Percentiles rank a stretch among this genome's conserved stretches.
Evolutionary conservation across 2,329 filamentous ascomycete species (phyloP).

Genomic region (Cladosporium sp.): DNA sequence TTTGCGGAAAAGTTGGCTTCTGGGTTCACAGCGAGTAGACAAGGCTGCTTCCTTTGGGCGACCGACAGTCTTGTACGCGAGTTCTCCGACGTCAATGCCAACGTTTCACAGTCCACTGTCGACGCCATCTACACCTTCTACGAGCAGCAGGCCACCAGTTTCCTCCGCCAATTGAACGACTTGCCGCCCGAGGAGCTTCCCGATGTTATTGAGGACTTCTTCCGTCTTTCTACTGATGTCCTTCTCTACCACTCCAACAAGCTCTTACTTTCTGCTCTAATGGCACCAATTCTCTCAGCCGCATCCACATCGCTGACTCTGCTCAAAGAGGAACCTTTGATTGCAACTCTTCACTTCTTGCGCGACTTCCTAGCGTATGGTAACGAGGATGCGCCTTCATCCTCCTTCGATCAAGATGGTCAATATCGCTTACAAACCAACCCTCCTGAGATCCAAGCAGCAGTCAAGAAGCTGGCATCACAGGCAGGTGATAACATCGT

Average conservation of each 20-base stretch:
- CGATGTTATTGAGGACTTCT: conserved; percentile 92
- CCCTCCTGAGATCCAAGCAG: conserved; percentile 64
- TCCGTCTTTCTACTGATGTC: conserved; percentile 85
- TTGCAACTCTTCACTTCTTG: conserved; percentile 87
- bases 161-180: conserved; percentile 84
- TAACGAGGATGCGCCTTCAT: conserved; percentile 61
- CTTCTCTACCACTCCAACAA: conserved; percentile 87
- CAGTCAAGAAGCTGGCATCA: conserved; percentile 68
- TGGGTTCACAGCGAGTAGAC: conserved; percentile 78
- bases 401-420: conserved; percentile 54
- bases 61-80: conserved; percentile 92
- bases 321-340: conserved; percentile 86
- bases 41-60: conserved; percentile 98
- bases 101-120: conserved; percentile 75
- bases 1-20: conserved; percentile 84
- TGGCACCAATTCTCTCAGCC: conserved; percentile 80
- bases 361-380: conserved; percentile 89
- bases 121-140: conserved; percentile 92
- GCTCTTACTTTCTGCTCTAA: conserved; percentile 72
- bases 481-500: conserved; percentile 69
- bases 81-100: conserved; percentile 85
- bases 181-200: conserved; percentile 73
- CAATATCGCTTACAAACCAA: conserved; percentile 49
- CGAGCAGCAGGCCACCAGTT: conserved; percentile 84
- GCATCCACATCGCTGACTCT: conserved; percentile 80